These are phyloP conservation scores for Incumbomyces delicatus DNA, from an alignment of 2,329 filamentous ascomycete genomes.

Conservation along the genomic window DNA sequence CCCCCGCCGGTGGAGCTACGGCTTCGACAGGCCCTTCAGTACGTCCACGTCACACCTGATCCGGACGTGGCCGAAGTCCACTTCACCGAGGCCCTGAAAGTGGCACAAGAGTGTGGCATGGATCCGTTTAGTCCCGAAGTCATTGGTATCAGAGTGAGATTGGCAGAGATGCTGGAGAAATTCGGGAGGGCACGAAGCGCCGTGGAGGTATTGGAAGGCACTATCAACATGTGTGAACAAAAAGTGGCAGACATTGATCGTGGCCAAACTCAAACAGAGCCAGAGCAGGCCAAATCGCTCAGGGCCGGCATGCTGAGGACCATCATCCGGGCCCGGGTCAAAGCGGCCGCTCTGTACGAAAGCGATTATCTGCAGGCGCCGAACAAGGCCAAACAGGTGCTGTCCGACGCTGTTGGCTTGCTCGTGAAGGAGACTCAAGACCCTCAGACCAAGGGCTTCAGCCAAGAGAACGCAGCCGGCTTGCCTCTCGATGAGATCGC, in stretches of 20 bases:
- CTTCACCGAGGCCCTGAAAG: constrained; percentile 68
- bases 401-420: constrained; percentile 75
- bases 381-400: constrained; percentile 62
- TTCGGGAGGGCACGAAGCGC: constrained; percentile 60
- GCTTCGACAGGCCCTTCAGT: constrained; percentile 77
- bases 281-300: neutral
- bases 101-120: constrained; percentile 63
- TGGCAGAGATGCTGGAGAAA: constrained; percentile 71
- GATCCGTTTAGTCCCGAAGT: constrained; percentile 88
- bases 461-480: constrained; percentile 27
- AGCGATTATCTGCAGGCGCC: constrained; percentile 64
- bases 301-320: constrained; percentile 14
- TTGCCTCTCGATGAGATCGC: constrained; percentile 31
- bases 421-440: constrained; percentile 63
- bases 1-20: constrained; percentile 42
- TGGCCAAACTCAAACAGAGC: neutral
- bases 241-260: constrained; percentile 37
- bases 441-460: constrained; percentile 54
- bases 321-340: constrained; percentile 44
- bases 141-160: constrained; percentile 75
- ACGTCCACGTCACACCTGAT: constrained; percentile 66
- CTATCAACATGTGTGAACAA: constrained; percentile 56
- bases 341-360: constrained; percentile 74
- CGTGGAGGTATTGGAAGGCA: constrained; percentile 67
- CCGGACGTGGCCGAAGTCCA: constrained; percentile 69